Conservation (phyloP, 305 asterid species). For the Rubia tinctorum region DNA sequence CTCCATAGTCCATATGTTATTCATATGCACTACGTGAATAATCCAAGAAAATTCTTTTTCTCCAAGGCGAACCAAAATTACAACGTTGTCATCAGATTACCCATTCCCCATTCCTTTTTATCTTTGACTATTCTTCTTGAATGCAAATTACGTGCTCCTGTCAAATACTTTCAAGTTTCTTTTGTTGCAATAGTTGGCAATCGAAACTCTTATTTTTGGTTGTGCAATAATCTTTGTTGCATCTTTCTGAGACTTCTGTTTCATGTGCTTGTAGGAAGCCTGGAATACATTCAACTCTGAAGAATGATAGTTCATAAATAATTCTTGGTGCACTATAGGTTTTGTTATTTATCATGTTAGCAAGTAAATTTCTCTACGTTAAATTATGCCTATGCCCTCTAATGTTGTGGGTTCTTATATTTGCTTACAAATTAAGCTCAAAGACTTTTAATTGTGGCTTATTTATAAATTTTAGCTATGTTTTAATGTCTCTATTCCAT, state of each 20-base stretch:
- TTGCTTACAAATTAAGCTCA: not conserved
- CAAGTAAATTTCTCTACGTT: not conserved
- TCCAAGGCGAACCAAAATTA: not conserved
- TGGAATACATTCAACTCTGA: slow-evolving; percentile 41
- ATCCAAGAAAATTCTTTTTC: not conserved
- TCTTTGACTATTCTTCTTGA: not conserved
- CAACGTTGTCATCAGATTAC: no score
- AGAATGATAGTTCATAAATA: slow-evolving; percentile 30
- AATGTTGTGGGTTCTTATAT: not conserved
- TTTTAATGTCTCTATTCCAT: no score
- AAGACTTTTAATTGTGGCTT: no score
- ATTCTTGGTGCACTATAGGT: slow-evolving; percentile 19
- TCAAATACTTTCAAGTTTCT: not conserved
- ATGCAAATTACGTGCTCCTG: not conserved
- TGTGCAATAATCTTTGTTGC: not conserved
- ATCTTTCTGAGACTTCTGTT: not conserved
- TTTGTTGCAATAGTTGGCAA: not conserved
- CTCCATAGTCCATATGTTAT: not conserved
- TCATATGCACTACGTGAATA: not conserved
- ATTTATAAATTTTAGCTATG: no score
- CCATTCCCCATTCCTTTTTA: not conserved
- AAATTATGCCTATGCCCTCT: not conserved
- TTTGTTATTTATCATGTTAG: slow-evolving; percentile 14
- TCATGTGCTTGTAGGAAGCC: slow-evolving; percentile 34
- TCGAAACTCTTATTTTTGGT: not conserved